These are phyloP conservation scores for Meyerozyma guilliermondii DNA, from an alignment of 1,139 yeast genomes.

Conservation along the genomic window DNA sequence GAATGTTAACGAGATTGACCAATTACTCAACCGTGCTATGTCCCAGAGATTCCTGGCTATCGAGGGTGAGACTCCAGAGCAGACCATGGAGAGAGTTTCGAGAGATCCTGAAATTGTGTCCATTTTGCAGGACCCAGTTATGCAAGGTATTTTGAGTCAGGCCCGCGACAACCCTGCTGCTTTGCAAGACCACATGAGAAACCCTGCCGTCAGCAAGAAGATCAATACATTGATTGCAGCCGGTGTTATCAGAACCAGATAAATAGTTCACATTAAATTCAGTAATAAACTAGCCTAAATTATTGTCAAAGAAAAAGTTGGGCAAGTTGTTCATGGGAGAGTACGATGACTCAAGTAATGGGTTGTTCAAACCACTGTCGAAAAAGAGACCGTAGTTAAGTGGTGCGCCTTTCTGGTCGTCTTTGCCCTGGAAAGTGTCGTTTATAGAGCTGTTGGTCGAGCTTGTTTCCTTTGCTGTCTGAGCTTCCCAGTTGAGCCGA, in stretches of 20 bases:
- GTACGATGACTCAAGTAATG: slow-evolving; percentile 5
- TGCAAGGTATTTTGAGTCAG: slow-evolving; percentile 92
- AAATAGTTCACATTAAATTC: slow-evolving; percentile 12
- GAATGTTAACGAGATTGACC: slow-evolving; percentile 74
- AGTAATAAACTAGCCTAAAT: slow-evolving; percentile 15
- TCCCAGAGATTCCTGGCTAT: slow-evolving; percentile 72
- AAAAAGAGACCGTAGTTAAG: neutral
- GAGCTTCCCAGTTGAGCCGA: neutral
- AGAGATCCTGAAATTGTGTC: slow-evolving; percentile 92
- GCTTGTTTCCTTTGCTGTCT: neutral
- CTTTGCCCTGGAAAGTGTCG: neutral
- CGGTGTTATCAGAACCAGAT: slow-evolving; percentile 93
- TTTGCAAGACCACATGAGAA: slow-evolving; percentile 94
- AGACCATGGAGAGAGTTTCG: slow-evolving; percentile 85
- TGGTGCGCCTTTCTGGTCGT: neutral
- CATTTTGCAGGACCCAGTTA: slow-evolving; percentile 92
- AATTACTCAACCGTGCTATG: slow-evolving; percentile 71
- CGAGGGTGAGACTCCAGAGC: slow-evolving; percentile 92
- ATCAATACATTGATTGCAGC: slow-evolving; percentile 90
- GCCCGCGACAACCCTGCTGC: slow-evolving; percentile 97
- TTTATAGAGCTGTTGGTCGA: neutral
- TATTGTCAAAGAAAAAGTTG: slow-evolving; percentile 37
- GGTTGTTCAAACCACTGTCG: neutral
- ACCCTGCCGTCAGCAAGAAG: slow-evolving; percentile 88
- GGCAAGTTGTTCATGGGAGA: slow-evolving; percentile 24